A percentile compares a stretch with the other conserved stretches of the same genome.
Evolutionary conservation across 2,329 filamentous ascomycete species (phyloP).

Genomic region (Fusarium sp.): DNA sequence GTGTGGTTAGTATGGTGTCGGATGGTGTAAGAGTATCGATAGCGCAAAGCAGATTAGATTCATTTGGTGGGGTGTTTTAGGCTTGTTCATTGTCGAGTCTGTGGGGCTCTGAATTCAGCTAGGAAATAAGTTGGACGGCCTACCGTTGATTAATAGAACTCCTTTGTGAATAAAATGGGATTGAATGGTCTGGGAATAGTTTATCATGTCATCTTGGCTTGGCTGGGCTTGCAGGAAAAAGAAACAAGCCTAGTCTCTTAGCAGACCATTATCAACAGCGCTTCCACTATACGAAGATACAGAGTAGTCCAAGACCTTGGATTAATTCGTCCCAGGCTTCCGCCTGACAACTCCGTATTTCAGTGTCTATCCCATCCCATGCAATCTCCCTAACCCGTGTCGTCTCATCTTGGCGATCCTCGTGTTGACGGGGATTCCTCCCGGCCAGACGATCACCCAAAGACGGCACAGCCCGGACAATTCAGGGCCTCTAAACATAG

Average conservation of each 20-base stretch:
- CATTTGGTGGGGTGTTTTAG: slow-evolving; percentile 29
- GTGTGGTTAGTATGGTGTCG: slow-evolving; percentile 12
- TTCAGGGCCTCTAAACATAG: slow-evolving; percentile 10
- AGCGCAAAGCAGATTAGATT: slow-evolving; percentile 19
- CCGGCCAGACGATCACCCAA: slow-evolving; percentile 35
- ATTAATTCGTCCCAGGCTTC: slow-evolving; percentile 3
- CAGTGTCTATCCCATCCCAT: slow-evolving; percentile 17
- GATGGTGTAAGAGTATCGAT: slow-evolving; percentile 25
- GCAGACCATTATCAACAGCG: slow-evolving; percentile 1
- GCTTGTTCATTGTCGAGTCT: slow-evolving; percentile 5
- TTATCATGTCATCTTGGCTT: slow-evolving; percentile 12
- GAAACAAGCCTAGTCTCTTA: slow-evolving; percentile 1
- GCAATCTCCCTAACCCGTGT: slow-evolving; percentile 27
- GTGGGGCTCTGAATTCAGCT: slow-evolving; percentile 17
- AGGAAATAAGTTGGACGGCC: neutral
- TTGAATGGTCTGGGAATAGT: neutral
- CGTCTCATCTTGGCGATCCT: slow-evolving; percentile 16
- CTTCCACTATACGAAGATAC: too few relatives aligned
- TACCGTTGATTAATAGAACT: neutral
- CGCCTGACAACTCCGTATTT: neutral
- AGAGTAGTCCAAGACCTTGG: slow-evolving; percentile 3
- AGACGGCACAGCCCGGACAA: slow-evolving; percentile 2
- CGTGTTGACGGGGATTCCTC: slow-evolving; percentile 16
- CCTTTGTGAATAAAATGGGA: neutral
- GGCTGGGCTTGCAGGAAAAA: slow-evolving; percentile 11